These are phyloP conservation scores for Microsporum audouinii DNA, from an alignment of 2,329 filamentous ascomycete species.

Conservation along the genomic window DNA sequence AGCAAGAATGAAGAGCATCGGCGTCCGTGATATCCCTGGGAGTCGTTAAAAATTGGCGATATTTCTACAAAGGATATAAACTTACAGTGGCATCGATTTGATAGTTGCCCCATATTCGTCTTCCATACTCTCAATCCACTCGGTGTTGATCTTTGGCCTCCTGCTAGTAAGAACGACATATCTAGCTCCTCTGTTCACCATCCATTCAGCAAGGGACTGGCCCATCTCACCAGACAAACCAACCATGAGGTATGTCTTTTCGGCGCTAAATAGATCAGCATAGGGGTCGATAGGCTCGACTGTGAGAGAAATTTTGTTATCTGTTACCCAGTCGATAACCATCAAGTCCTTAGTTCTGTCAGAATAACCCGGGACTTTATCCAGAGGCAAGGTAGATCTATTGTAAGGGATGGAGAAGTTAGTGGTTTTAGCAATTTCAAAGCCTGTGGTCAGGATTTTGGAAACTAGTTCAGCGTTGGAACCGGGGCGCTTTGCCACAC, in stretches of 20 bases:
- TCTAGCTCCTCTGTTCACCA: constrained; percentile 22
- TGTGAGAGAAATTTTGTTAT: background rate
- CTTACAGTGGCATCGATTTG: constrained; percentile 2
- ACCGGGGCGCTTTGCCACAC: background rate
- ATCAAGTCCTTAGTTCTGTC: background rate
- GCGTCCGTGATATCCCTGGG: constrained; percentile 14
- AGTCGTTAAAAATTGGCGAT: background rate
- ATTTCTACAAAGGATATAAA: background rate
- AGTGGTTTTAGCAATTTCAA: background rate
- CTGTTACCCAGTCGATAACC: background rate
- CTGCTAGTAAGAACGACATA: constrained; percentile 24
- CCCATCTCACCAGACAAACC: constrained; percentile 24
- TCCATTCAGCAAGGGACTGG: constrained; percentile 22
- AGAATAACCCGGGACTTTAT: background rate
- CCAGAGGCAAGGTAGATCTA: constrained; percentile 5
- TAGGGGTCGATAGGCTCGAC: background rate
- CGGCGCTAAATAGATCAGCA: background rate
- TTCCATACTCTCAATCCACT: constrained; percentile 12
- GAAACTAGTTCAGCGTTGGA: background rate
- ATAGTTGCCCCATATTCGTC: background rate
- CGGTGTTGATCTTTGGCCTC: constrained; percentile 17
- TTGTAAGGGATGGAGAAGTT: background rate
- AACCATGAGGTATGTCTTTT: constrained; percentile 25
- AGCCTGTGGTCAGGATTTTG: background rate
- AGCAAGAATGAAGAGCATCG: constrained; percentile 11